phyloP scores from a whole-genome alignment of 192 early-diverging fungal species.

The Geranomyces variabilis region DNA sequence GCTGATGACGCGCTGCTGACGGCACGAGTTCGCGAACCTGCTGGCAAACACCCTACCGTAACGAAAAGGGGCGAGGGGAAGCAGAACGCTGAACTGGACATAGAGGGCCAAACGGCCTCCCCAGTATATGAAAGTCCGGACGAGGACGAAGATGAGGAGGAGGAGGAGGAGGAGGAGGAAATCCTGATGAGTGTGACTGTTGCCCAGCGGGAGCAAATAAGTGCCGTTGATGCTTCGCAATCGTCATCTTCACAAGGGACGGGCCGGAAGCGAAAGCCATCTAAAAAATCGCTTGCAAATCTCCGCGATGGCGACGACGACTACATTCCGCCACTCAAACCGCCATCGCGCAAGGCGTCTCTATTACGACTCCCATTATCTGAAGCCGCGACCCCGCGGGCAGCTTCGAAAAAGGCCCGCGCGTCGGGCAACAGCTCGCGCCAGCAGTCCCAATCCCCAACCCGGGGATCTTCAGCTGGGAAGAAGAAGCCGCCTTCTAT shows the following conservation, averaged over 20 bases:
- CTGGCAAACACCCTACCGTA: not conserved
- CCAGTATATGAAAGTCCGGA: not conserved
- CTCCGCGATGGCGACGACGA: not conserved
- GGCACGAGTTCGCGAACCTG: not conserved
- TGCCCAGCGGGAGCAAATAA: not conserved
- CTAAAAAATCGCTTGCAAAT: not conserved
- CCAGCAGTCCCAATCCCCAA: not conserved
- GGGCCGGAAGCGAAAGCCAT: not conserved
- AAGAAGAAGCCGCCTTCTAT: not conserved
- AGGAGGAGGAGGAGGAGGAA: constrained; percentile 26
- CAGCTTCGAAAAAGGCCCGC: too few species aligned
- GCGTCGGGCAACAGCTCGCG: not conserved
- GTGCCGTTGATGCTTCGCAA: not conserved
- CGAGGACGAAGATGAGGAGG: constrained; percentile 4
- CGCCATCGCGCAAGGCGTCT: not conserved
- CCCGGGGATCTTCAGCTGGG: not conserved
- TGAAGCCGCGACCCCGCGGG: not conserved
- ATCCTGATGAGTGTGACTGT: constrained; percentile 16
- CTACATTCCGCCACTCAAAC: not conserved
- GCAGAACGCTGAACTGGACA: not conserved
- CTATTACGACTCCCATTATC: not conserved
- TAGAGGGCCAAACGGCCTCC: not conserved
- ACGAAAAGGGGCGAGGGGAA: not conserved
- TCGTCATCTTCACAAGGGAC: not conserved
- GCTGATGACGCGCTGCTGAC: not conserved